phyloP scores from a whole-genome alignment of 768 basidiomycete species.

The Collybiopsis confluens region DNA sequence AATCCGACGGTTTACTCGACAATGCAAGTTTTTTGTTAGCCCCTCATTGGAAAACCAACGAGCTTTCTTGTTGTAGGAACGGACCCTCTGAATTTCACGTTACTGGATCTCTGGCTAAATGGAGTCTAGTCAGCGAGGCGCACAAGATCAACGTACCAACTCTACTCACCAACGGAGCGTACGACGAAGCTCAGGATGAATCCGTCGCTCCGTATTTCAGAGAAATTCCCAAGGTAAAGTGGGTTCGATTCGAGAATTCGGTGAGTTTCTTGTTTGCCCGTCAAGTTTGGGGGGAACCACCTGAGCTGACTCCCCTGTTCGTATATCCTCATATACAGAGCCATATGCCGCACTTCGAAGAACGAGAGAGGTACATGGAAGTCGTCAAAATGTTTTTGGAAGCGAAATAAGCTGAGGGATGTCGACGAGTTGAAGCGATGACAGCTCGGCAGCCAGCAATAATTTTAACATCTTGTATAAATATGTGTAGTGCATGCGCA shows the following conservation, averaged over 20 bases:
- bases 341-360: slow-evolving; percentile 28
- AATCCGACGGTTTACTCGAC: slow-evolving; percentile 33
- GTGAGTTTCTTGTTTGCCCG: slow-evolving; percentile 9
- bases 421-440: too few relatives aligned
- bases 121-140: slow-evolving; percentile 21
- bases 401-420: too few relatives aligned
- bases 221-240: slow-evolving; percentile 24
- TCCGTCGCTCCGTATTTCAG: slow-evolving; percentile 28
- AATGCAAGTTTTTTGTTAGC: slow-evolving; percentile 22
- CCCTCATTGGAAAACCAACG: neutral
- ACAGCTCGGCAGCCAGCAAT: too few relatives aligned
- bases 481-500: too few relatives aligned
- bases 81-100: slow-evolving; percentile 26
- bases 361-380: slow-evolving; percentile 23
- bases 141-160: slow-evolving; percentile 24
- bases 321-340: slow-evolving; percentile 8
- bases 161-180: slow-evolving; percentile 28
- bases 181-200: slow-evolving; percentile 35
- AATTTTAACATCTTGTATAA: too few relatives aligned
- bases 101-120: slow-evolving; percentile 20
- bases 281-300: too few relatives aligned
- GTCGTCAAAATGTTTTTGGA: slow-evolving; percentile 23
- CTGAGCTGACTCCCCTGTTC: too few relatives aligned
- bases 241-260: slow-evolving; percentile 26
- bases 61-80: slow-evolving; percentile 13